Evolutionary conservation across 768 basidiomycete genomes (phyloP), one percentile per base, ranked within the genome.

Genomic region (Amyloporia xantha): DNA sequence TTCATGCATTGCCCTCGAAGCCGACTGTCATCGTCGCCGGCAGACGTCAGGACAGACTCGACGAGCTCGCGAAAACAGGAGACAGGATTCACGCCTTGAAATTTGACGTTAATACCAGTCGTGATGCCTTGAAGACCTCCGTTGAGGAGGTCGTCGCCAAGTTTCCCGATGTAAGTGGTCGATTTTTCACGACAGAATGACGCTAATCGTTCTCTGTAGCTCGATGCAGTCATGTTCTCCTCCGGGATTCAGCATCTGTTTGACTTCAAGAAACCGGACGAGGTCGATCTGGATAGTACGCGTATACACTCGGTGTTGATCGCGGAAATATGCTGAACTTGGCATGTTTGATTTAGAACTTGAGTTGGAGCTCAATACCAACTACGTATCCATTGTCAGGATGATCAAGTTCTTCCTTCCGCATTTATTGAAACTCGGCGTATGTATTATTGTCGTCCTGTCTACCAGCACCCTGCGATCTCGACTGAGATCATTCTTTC

Each of bases 221-320:
- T 82, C 27, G 81, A 84, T 57, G 70, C 77, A 0, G 63, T 82
- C 39, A 62, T 82, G 7, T 65, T 81, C 39, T 66, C 71, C 26
- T 75, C 79, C 4, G 79, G 79, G 0, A 63, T 81, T 4, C 80
- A 82, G 57, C 72, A 74, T 50, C 58, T 71, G 26, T 65, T 73
- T 24, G 56, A 75, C 54, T 77, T 81, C 55, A 71, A 62, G 25
- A 67, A 66, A 37, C 69, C 69, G 1, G 65, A 73, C 48, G 62
- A 62, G 5, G 59, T 75, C 33, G 62, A 78, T 52, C 50, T 73
- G 45, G 70, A 69, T 37, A 59, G 76, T 72, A 62, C 55, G 67
- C 55, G 19, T 24, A 9, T 9, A 12, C 49, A 15, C 17, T 39
- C 21, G 27, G 24, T 20, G 7, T 33, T 15, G 30, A 33, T 7